Percentiles rank a stretch among this genome's conserved stretches.
Evolutionary conservation across 352 stramenopile genomes (phyloP).

Genomic region (Globisporangium cederbergense): DNA sequence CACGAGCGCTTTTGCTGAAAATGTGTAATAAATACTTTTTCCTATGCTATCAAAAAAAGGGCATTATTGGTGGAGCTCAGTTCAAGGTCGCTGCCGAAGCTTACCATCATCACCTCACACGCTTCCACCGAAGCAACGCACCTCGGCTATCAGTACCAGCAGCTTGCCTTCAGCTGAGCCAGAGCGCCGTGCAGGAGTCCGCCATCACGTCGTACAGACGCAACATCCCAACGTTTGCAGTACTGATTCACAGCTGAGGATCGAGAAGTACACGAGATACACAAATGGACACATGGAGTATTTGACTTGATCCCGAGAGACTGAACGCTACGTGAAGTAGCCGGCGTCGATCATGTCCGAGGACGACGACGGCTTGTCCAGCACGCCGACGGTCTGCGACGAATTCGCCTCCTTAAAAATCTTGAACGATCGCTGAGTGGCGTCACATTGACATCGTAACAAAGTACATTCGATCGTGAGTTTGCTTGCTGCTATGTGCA

Average conservation of each 20-base stretch:
- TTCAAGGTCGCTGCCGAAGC: no score
- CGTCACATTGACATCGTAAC: background rate
- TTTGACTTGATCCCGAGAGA: background rate
- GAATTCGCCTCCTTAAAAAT: slow-evolving; percentile 81
- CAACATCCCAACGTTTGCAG: no score
- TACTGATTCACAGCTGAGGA: background rate
- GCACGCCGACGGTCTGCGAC: slow-evolving; percentile 61
- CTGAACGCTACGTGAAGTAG: slow-evolving; percentile 71
- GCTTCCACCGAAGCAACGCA: no score
- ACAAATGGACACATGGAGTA: slow-evolving; percentile 4
- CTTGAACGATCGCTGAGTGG: slow-evolving; percentile 75
- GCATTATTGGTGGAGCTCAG: no score
- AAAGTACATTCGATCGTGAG: slow-evolving; percentile 8
- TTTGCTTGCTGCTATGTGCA: background rate
- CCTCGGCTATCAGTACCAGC: no score
- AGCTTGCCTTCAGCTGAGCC: no score
- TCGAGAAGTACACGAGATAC: background rate
- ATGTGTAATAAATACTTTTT: no score
- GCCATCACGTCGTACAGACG: no score
- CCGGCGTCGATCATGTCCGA: slow-evolving; percentile 80
- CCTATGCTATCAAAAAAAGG: no score
- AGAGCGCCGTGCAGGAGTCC: no score
- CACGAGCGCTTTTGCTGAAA: no score
- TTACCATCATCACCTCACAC: no score
- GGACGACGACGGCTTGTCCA: slow-evolving; percentile 69